Conservation (phyloP, 2,329 filamentous ascomycete genomes). For the Stagonosporopsis vannaccii region DNA sequence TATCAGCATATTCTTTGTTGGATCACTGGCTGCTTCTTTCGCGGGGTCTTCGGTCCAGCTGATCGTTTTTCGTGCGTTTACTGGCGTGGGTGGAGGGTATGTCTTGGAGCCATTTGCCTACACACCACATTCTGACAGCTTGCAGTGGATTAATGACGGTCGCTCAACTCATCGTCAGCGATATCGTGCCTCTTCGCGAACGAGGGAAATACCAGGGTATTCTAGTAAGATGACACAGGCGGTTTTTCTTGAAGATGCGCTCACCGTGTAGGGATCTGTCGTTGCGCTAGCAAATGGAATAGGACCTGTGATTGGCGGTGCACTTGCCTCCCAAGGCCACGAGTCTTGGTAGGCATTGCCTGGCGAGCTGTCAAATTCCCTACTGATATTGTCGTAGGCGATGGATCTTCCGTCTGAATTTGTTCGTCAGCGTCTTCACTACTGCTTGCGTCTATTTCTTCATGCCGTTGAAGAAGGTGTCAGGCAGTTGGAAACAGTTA, state of each 20-base stretch:
- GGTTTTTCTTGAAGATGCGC: not conserved
- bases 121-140: not conserved
- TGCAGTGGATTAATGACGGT: conserved; percentile 60
- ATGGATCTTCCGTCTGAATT: conserved; percentile 48
- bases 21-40: conserved; percentile 63
- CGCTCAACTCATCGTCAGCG: conserved; percentile 48
- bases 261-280: conserved; percentile 41
- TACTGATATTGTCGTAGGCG: conserved; percentile 18
- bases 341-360: conserved; percentile 23
- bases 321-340: conserved; percentile 30
- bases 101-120: not conserved
- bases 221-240: conserved; percentile 14
- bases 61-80: conserved; percentile 65
- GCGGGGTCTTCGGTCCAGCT: conserved; percentile 61
- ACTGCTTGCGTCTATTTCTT: conserved; percentile 31
- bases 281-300: conserved; percentile 38
- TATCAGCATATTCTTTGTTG: conserved; percentile 58
- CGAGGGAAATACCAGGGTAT: conserved; percentile 51
- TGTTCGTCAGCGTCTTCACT: conserved; percentile 29
- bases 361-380: not conserved
- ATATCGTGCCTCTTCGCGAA: conserved; percentile 48
- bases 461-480: conserved; percentile 54
- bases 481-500: conserved; percentile 59
- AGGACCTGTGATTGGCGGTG: conserved; percentile 39
- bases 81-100: conserved; percentile 65